These are phyloP conservation scores for Chaetomium cochliodes DNA, from an alignment of 495 filamentous ascomycete genomes.

Conservation along the genomic window DNA sequence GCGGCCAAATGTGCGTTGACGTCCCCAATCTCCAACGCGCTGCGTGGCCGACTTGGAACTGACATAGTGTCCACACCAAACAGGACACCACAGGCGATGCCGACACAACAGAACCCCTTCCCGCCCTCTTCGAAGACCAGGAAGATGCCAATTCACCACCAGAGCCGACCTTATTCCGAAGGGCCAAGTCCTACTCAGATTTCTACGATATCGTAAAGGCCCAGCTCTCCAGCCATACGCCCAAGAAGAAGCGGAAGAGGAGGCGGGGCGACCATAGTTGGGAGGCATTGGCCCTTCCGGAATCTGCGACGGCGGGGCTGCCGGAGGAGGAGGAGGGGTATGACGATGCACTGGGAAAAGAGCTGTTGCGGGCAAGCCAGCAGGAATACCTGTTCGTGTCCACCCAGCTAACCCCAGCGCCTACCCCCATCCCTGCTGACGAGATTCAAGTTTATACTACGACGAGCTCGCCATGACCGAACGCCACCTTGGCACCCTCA, in stretches of 20 bases:
- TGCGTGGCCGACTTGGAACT: neutral
- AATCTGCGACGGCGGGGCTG: conserved; percentile 58
- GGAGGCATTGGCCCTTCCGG: conserved; percentile 47
- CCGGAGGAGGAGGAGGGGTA: conserved; percentile 56
- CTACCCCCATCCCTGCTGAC: conserved; percentile 27
- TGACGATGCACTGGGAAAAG: conserved; percentile 60
- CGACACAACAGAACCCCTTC: conserved; percentile 41
- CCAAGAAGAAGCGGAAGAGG: conserved; percentile 42
- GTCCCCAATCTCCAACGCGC: neutral
- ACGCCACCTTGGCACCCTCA: conserved; percentile 75
- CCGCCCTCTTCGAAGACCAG: conserved; percentile 52
- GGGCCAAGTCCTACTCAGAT: conserved; percentile 76
- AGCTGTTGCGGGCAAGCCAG: conserved; percentile 75
- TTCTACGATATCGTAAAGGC: conserved; percentile 64
- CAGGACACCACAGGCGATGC: conserved; percentile 42
- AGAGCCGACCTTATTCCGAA: conserved; percentile 57
- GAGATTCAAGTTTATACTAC: conserved; percentile 60
- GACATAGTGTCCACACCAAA: neutral
- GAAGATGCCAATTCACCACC: conserved; percentile 56
- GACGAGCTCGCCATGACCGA: conserved; percentile 77
- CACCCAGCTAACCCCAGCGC: neutral
- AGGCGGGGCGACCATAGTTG: conserved; percentile 38
- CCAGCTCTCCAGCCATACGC: conserved; percentile 50
- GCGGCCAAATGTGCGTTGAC: conserved; percentile 59
- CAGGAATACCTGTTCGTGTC: conserved; percentile 74